Evolutionary conservation across 1,284 basidiomycete species (phyloP), one percentile per base, ranked within the genome.

Genomic region (Irpex lacteus): DNA sequence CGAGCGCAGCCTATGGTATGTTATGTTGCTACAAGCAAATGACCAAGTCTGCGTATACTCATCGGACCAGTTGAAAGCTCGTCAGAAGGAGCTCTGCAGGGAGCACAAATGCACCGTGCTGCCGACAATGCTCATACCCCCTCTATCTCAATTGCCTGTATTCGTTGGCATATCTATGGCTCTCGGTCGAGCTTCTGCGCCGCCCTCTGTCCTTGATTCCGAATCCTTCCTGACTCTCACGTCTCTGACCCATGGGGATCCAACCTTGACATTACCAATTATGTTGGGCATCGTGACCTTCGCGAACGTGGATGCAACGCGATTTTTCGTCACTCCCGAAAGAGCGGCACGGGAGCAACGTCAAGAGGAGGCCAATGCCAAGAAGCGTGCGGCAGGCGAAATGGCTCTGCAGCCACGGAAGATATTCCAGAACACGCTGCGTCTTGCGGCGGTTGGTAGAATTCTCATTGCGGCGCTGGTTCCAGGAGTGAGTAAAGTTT

Each of bases 391-490:
- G 32, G 67, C 65, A 56, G 72, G 82, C 62, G 73, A 82, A 72
- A 72, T 75, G 59, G 72, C 80, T 65, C 64, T 85, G 18, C 77
- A 83, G 69, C 85, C 83, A 9, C 80, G 78, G 63, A 84, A 83
- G 66, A 75, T 90, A 40, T 77, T 93, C 60, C 90, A 89, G 69
- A 83, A 83, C 5, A 76, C 77, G 1, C 75, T 95, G 66, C 79
- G 93, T 52, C 74, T 82, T 1, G 72, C 89, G 38, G 88, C 91
- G 0, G 80, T 96, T 34, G 80, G 80, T 13, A 86, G 94, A 64
- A 94, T 96, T 60, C 78, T 92, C 21, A 75, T 95, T 38, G 90
- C 90, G n/a, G 82, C 87, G 15, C 77, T 92, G 73, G 86, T 90
- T 19, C 94, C 94, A 58, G 91, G 91, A 66, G 94, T 95, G 73